A percentile compares a stretch with the other conserved stretches of the same genome.
phyloP scores from a whole-genome alignment of 306 rosid genomes.

The Senna tora region DNA sequence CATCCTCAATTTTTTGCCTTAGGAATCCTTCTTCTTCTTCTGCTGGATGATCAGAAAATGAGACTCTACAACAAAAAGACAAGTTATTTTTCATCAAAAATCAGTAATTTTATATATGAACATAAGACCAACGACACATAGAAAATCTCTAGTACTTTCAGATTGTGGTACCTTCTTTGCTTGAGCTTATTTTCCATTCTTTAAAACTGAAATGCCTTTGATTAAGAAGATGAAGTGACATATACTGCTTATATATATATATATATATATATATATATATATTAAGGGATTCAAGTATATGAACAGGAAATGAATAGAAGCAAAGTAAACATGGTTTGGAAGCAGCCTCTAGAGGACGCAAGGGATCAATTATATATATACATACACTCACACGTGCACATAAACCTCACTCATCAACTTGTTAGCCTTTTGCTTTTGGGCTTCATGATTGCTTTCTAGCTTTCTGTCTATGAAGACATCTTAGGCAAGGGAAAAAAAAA shows the following conservation, averaged over 20 bases:
- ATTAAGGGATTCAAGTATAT: background rate
- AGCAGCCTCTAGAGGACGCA: constrained; percentile 50
- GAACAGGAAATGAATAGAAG: constrained; percentile 48
- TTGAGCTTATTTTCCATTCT: constrained; percentile 40
- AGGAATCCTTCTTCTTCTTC: constrained; percentile 37
- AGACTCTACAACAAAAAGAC: constrained; percentile 41
- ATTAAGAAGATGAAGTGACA: constrained; percentile 27
- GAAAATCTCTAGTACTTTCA: constrained; percentile 2
- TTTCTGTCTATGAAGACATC: background rate
- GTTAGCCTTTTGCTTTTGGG: constrained; percentile 24
- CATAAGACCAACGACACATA: background rate
- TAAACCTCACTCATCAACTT: constrained; percentile 36
- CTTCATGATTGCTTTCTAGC: constrained; percentile 12
- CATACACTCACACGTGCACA: constrained; percentile 27
- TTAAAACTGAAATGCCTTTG: constrained; percentile 16
- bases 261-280: too few species aligned
- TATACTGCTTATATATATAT: background rate
- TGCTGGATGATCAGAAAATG: constrained; percentile 41
- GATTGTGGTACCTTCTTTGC: constrained; percentile 42
- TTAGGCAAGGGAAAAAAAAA: background rate
- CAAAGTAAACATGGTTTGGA: constrained; percentile 48
- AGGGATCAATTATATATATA: constrained; percentile 41
- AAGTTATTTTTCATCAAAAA: background rate
- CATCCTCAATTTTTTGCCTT: constrained; percentile 40
- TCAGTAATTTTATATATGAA: background rate